Base-by-base conservation (phyloP, 192 early-diverging fungal species). In the Oehlia diaphana region DNA sequence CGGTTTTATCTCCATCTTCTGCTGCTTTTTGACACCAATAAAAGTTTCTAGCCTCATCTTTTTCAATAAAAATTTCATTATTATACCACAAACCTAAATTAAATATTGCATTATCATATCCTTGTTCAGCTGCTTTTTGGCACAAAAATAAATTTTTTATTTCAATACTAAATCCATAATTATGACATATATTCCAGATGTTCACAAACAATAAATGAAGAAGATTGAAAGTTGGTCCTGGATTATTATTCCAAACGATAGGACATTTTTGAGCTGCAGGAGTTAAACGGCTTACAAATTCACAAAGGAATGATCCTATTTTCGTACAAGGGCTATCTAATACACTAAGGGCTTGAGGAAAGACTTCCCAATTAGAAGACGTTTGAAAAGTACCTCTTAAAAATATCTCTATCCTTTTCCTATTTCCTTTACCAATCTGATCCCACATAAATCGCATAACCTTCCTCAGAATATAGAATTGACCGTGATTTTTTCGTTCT, bases 381-480 rank as follows among this genome's bases (percentile, higher is more conserved):
- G 47, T 62, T 35, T 58, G 39, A 28, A 49, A 28, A 31, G 71
- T 31, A n/a, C 16, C 37, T 39, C 47, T 9, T 7, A 79, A 49
- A n/a, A 68, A 21, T n/a, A 63, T 79, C 9, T 79, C 77, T 9
- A 77, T 42, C 63, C 63, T 67, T 33, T 64, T 65, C 1, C 21
- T 77, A 64, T 28, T 83, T 67, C 19, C 74, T 80, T 6, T 79
- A 49, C 5, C 50, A 23, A 75, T 16, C 39, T 84, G 69, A 37
- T 71, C 81, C 89, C 89, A 90, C 89, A 90, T 90, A 28, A 90
- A 90, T 7, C 82, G 79, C 4, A 90, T 86, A 4, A 89, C 83
- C n/a, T 74, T 72, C 12, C 83, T 79, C 2, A 88, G 89, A 4
- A 88, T 89, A 80, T 90, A 90, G 49, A 87, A 90, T 73, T 90